phyloP scores from a whole-genome alignment of 768 basidiomycete genomes.

The Rhodosporidiobolus sp. region DNA sequence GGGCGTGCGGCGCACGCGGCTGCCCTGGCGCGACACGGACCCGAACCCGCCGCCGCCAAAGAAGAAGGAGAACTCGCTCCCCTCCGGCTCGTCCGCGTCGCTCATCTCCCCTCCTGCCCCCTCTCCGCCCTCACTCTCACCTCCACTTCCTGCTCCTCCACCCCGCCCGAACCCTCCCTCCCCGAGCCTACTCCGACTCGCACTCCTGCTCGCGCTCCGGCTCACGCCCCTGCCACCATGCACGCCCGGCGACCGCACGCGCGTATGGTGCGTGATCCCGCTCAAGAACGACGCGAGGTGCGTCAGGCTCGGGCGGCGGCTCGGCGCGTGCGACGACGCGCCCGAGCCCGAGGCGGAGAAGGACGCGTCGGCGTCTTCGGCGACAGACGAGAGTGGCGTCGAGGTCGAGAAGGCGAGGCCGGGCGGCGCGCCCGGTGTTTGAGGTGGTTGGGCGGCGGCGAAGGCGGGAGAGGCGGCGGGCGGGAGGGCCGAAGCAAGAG shows the following conservation, averaged over 20 bases:
- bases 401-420: background rate
- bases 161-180: background rate
- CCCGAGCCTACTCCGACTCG: constrained; percentile 1
- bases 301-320: constrained; percentile 22
- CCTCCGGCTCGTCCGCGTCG: background rate
- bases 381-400: background rate
- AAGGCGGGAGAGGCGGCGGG: background rate
- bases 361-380: background rate
- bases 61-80: background rate
- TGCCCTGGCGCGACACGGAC: background rate
- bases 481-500: background rate
- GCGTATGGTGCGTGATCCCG: constrained; percentile 37
- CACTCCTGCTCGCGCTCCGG: constrained; percentile 19
- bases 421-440: background rate
- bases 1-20: too few relatives aligned
- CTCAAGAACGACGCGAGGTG: constrained; percentile 36
- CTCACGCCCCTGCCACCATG: constrained; percentile 31
- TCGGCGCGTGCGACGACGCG: background rate
- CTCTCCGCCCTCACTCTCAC: constrained; percentile 14
- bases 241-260: constrained; percentile 24
- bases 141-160: background rate
- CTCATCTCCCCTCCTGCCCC: background rate
- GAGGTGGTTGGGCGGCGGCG: background rate
- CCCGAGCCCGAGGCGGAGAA: background rate
- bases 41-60: background rate